These are phyloP conservation scores for Fusarium tanahbumbuense DNA, from an alignment of 2,329 filamentous ascomycete species.

Conservation along the genomic window DNA sequence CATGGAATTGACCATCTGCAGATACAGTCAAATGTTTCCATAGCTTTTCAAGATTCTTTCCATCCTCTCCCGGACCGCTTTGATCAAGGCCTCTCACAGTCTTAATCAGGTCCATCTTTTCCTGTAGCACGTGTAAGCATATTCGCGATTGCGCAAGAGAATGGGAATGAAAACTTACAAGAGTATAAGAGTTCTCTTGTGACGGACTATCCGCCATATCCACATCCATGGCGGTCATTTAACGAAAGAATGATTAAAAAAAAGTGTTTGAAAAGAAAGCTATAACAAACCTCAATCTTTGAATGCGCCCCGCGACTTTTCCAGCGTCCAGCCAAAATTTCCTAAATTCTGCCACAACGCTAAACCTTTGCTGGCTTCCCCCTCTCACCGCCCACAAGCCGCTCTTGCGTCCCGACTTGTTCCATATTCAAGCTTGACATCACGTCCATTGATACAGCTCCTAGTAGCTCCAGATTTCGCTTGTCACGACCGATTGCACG, in stretches of 20 bases:
- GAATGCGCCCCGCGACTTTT: constrained; percentile 45
- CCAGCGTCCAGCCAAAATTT: constrained; percentile 54
- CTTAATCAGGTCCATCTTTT: constrained; percentile 59
- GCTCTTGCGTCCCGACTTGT: constrained; percentile 53
- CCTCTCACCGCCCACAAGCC: constrained; percentile 59
- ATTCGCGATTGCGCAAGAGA: constrained; percentile 1
- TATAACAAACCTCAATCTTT: constrained; percentile 29
- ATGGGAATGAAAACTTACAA: constrained; percentile 30
- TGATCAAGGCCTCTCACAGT: constrained; percentile 68
- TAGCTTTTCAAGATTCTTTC: constrained; percentile 61
- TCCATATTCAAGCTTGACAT: constrained; percentile 52
- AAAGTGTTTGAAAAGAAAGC: constrained; percentile 30
- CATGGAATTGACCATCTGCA: constrained; percentile 59
- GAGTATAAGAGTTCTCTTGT: background rate
- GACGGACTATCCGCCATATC: constrained; percentile 33
- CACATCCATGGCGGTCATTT: constrained; percentile 36
- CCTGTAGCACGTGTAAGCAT: constrained; percentile 45
- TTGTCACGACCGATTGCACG: constrained; percentile 40
- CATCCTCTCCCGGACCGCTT: constrained; percentile 56
- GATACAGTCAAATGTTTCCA: constrained; percentile 62
- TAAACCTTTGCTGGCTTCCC: constrained; percentile 39
- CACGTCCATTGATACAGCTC: constrained; percentile 49
- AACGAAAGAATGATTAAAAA: constrained; percentile 16
- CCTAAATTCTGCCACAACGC: constrained; percentile 58
- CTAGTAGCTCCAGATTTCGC: constrained; percentile 45